Conservation (phyloP, 140 eudicot genomes). For the Senecio squalidus region DNA sequence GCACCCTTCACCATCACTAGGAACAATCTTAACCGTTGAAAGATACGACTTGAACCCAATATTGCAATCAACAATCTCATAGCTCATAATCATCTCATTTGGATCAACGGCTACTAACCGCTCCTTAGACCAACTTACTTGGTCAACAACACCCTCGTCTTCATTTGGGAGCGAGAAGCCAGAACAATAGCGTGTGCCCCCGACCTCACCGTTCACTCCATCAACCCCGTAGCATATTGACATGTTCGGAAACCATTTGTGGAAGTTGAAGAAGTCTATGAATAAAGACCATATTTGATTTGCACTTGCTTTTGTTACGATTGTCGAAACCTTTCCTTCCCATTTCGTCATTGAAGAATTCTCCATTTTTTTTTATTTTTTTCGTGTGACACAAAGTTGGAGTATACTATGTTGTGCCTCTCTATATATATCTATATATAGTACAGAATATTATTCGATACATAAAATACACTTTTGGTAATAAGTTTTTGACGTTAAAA, state of each 20-base stretch:
- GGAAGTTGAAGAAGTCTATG: constrained; percentile 63
- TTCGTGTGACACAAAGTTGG: background rate
- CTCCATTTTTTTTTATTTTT: background rate
- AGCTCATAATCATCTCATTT: constrained; percentile 32
- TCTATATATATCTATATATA: background rate
- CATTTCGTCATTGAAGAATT: constrained; percentile 37
- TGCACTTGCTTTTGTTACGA: constrained; percentile 35
- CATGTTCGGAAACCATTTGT: constrained; percentile 62
- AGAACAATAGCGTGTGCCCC: constrained; percentile 59
- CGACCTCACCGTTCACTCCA: constrained; percentile 62
- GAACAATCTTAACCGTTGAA: constrained; percentile 42
- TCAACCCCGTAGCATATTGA: constrained; percentile 58
- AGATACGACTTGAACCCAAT: constrained; percentile 58
- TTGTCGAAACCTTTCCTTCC: constrained; percentile 63
- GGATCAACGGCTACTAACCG: constrained; percentile 51
- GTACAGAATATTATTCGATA: too few species aligned
- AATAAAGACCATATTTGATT: constrained; percentile 65
- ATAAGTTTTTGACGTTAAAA: too few species aligned
- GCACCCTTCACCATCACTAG: constrained; percentile 26
- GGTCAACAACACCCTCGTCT: constrained; percentile 15
- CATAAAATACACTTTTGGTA: too few species aligned
- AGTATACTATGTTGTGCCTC: background rate
- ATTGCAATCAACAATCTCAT: constrained; percentile 56
- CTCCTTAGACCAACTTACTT: constrained; percentile 66
- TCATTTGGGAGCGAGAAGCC: constrained; percentile 46